Percentiles rank a stretch among this genome's conserved stretches.
Conservation (phyloP, 148 eudicot species). For the Rhododendron henanense region DNA sequence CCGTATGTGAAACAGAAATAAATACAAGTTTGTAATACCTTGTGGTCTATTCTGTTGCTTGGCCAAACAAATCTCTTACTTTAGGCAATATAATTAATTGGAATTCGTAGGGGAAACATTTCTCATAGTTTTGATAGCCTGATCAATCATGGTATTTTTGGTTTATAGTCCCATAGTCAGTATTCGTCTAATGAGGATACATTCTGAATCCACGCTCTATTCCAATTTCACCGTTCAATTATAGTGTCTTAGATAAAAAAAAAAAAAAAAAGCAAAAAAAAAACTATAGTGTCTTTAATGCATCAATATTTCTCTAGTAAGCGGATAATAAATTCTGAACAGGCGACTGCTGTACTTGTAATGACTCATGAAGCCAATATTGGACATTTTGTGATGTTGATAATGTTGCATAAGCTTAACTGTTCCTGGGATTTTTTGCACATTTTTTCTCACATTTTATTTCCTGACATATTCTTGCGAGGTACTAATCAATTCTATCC, state of each 20-base stretch:
- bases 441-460: conserved; percentile 2
- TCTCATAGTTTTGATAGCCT: neutral
- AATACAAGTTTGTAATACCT: no score
- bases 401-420: neutral
- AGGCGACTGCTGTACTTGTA: neutral
- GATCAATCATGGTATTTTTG: neutral
- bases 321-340: neutral
- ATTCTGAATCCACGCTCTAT: neutral
- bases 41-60: no score
- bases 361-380: neutral
- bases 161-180: neutral
- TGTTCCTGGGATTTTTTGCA: conserved; percentile 3
- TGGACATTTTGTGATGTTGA: neutral
- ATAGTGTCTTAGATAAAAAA: neutral
- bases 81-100: neutral
- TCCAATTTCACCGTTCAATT: neutral
- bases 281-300: neutral
- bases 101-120: neutral
- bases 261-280: no score
- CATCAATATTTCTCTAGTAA: neutral
- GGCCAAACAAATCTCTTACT: no score
- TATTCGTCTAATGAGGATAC: neutral
- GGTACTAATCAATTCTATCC: conserved; percentile 28
- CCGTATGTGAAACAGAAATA: no score
- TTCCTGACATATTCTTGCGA: conserved; percentile 22